Evolutionary conservation across 805 yeast genomes (phyloP), one percentile per base, ranked within the genome.

Genomic region (Lipomyces mesembrius): DNA sequence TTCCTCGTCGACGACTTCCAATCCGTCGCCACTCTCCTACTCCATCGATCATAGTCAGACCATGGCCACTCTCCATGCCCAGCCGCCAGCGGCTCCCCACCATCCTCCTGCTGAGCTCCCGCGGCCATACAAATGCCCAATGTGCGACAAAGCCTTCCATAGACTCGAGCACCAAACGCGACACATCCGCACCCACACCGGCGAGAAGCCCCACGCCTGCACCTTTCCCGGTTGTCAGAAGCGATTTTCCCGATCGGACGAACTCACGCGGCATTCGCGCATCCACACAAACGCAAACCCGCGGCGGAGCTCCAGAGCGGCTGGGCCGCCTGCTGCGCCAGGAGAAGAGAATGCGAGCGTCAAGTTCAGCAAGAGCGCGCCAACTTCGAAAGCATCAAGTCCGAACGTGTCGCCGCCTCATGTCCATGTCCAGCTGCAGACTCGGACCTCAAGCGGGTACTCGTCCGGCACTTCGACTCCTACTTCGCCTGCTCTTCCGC

Each of bases 121-220:
- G 11, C 75, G 96, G 70, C 97, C 97, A 2, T 92, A 90, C 81
- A 87, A 87, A 73, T 92, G 97, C 75, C 88, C 93, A 25, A 82
- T 90, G 73, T 92, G 97, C 78, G 87, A 86, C 60, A 90, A 91
- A 79, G 91, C 96, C 9, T 92, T 92, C 77, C 94, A 91, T 77
- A 83, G 97, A 68, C 80, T 92, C 59, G 97, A 92, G 77, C 97
- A 92, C 77, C 96, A 91, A 76, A 92, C 96, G 12, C 84, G 97
- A 72, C 97, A 92, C 77, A 89, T 92, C 72, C 82, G 97, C 65
- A 92, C 97, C 9, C 97, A 92, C 79, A 92, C 97, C 0, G 97
- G 97, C 59, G 97, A 92, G 77, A 90, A 91, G 76, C 97, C 97
- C 1, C 95, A 90, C 75, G 87, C 86, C 60, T 92, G 97, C 78